phyloP scores from a whole-genome alignment of 1,139 yeast species.

The Candida albicans region DNA sequence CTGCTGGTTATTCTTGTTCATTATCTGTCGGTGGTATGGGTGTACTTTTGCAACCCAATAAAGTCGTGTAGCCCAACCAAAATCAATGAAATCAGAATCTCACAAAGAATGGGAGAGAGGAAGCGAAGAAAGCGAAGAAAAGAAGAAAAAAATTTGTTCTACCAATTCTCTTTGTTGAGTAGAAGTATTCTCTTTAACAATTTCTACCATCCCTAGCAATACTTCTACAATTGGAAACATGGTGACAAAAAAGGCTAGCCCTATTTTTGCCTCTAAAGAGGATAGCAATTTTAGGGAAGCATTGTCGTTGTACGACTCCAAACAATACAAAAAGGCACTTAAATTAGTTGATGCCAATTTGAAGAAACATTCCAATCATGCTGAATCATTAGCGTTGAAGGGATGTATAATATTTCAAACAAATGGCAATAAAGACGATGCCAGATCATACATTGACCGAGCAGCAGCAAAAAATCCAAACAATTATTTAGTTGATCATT shows the following conservation, averaged over 20 bases:
- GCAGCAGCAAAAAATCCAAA: conserved; percentile 58
- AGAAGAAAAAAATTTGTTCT: too few species aligned
- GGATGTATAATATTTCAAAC: conserved; percentile 61
- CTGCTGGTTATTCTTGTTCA: too few species aligned
- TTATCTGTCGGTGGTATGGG: too few species aligned
- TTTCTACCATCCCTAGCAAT: neutral
- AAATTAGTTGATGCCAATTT: conserved; percentile 73
- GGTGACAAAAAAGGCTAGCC: conserved; percentile 29
- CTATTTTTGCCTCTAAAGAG: conserved; percentile 52
- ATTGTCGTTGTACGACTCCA: conserved; percentile 74
- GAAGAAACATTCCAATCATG: conserved; percentile 74
- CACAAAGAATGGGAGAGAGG: too few species aligned
- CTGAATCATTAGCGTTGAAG: conserved; percentile 82
- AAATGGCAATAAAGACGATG: conserved; percentile 60
- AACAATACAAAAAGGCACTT: conserved; percentile 84
- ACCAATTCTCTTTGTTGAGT: too few species aligned
- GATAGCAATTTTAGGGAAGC: conserved; percentile 78
- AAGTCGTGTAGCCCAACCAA: too few species aligned
- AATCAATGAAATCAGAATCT: too few species aligned
- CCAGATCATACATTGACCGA: conserved; percentile 57
- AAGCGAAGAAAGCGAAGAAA: too few species aligned
- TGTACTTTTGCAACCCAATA: too few species aligned
- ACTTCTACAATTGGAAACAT: conserved; percentile 12
- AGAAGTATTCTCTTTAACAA: too few species aligned
- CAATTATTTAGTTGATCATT: conserved; percentile 78